Evolutionary conservation across 345 rosid genomes (phyloP).

Genomic region (Erodium maritimum): DNA sequence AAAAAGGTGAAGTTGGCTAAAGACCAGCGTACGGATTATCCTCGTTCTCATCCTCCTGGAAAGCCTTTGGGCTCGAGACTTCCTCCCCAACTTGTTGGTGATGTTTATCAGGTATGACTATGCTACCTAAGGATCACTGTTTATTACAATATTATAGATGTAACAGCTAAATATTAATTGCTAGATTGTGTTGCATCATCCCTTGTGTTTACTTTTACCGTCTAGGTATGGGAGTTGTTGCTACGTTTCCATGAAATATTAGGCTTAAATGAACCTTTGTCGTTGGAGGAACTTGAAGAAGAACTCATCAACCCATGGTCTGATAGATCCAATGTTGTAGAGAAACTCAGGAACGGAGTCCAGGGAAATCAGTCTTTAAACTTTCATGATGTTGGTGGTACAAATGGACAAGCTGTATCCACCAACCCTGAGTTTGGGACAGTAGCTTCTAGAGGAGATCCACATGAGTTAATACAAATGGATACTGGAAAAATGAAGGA

Average conservation of each 20-base stretch:
- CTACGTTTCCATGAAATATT: conserved; percentile 63
- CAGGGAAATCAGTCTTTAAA: conserved; percentile 20
- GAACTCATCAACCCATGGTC: conserved; percentile 59
- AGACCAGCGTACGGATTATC: conserved; percentile 19
- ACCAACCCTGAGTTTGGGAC: conserved; percentile 21
- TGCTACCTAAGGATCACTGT: conserved; percentile 5
- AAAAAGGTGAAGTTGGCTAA: conserved; percentile 37
- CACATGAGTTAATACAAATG: conserved; percentile 23
- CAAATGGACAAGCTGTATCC: conserved; percentile 17
- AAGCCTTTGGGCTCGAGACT: conserved; percentile 51
- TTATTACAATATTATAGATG: conserved; percentile 9
- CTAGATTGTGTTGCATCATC: background rate
- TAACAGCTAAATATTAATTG: background rate
- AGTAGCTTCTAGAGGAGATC: conserved; percentile 17
- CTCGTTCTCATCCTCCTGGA: conserved; percentile 49
- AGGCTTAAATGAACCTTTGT: conserved; percentile 53
- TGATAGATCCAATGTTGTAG: conserved; percentile 23
- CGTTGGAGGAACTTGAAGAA: conserved; percentile 54
- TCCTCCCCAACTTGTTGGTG: conserved; percentile 73
- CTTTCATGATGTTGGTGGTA: conserved; percentile 17
- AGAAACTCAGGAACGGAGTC: conserved; percentile 23
- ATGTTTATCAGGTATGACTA: conserved; percentile 67
- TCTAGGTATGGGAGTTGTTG: conserved; percentile 71
- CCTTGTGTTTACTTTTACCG: conserved; percentile 4
- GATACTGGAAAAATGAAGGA: conserved; percentile 32